These are phyloP conservation scores for Boletus subparvulus DNA, from an alignment of 768 basidiomycete species.

Conservation along the genomic window DNA sequence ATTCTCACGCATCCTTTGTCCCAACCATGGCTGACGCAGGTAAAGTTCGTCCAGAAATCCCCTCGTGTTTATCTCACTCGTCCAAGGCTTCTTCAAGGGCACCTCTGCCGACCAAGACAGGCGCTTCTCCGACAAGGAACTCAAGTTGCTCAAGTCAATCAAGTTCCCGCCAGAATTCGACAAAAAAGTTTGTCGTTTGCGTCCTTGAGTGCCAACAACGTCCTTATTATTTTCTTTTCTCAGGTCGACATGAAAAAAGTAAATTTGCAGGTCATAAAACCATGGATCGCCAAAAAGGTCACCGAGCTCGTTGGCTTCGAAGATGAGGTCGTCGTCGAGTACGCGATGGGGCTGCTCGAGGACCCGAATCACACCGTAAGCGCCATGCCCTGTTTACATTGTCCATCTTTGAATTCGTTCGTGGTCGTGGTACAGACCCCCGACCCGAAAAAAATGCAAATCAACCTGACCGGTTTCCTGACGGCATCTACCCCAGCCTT, in stretches of 20 bases:
- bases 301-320: conserved; percentile 90
- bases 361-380: conserved; percentile 80
- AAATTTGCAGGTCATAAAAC: conserved; percentile 85
- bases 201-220: neutral
- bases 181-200: conserved; percentile 59
- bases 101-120: conserved; percentile 89
- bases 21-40: conserved; percentile 60
- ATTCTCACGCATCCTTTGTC: conserved; percentile 23
- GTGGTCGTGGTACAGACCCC: conserved; percentile 54
- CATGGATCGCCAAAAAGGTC: conserved; percentile 95
- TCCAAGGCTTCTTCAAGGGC: conserved; percentile 82
- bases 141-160: conserved; percentile 81
- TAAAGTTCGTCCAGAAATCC: conserved; percentile 16
- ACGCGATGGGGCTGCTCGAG: conserved; percentile 92
- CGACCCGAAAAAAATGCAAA: conserved; percentile 95
- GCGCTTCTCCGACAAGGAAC: conserved; percentile 93
- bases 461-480: conserved; percentile 90
- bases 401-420: neutral
- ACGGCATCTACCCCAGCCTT: conserved; percentile 83
- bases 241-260: conserved; percentile 96
- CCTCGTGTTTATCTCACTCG: conserved; percentile 1
- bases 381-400: neutral
- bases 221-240: neutral
- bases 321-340: conserved; percentile 96
- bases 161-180: conserved; percentile 91